A percentile compares a stretch with the other conserved stretches of the same genome.
These are phyloP conservation scores for Lecanicillium sp. DNA, from an alignment of 2,329 filamentous ascomycete species.

Conservation along the genomic window DNA sequence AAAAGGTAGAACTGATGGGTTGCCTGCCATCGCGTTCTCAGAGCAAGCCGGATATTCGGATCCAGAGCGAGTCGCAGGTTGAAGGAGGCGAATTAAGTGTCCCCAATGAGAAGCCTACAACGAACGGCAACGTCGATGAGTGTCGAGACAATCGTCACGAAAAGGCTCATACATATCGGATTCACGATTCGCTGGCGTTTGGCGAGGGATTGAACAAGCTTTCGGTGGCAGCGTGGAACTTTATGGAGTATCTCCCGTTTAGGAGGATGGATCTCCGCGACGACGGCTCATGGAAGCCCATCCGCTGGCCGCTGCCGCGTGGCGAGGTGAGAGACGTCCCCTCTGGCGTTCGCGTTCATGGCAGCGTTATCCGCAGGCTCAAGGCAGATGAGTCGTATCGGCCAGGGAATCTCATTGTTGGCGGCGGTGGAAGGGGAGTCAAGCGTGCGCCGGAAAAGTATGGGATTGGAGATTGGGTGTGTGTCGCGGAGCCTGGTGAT, in stretches of 20 bases:
- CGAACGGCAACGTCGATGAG: background rate
- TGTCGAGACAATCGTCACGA: slow-evolving; percentile 23
- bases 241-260: slow-evolving; percentile 79
- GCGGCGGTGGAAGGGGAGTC: slow-evolving; percentile 66
- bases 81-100: background rate
- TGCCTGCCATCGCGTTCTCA: slow-evolving; percentile 30
- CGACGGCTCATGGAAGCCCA: slow-evolving; percentile 71
- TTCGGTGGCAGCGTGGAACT: slow-evolving; percentile 60
- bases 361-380: slow-evolving; percentile 68
- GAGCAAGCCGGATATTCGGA: background rate
- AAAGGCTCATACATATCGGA: slow-evolving; percentile 42
- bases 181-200: slow-evolving; percentile 66
- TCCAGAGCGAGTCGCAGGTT: background rate
- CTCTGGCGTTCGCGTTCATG: slow-evolving; percentile 59
- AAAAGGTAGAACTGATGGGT: slow-evolving; percentile 58
- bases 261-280: slow-evolving; percentile 67
- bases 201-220: slow-evolving; percentile 45
- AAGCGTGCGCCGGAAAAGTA: slow-evolving; percentile 49
- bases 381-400: slow-evolving; percentile 53
- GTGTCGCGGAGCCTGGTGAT: slow-evolving; percentile 56
- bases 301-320: slow-evolving; percentile 69
- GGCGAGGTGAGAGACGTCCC: slow-evolving; percentile 75
- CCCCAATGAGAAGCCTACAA: background rate
- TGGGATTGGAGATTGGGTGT: slow-evolving; percentile 67
- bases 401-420: slow-evolving; percentile 72